Evolutionary conservation across 305 asterid species (phyloP).

Genomic region (Solanum hybrid): DNA sequence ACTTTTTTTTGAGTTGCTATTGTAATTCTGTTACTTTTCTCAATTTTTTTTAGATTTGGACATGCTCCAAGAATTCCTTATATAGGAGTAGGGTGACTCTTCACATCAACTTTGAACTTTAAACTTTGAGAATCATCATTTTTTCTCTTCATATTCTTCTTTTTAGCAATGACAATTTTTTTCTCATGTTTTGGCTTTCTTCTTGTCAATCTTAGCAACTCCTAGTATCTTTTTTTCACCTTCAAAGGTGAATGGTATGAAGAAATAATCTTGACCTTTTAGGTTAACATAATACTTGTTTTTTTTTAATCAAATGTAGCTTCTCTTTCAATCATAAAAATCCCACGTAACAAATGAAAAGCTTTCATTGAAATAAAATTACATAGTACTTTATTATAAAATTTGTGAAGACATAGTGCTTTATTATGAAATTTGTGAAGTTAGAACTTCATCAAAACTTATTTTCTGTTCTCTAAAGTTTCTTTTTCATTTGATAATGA

Average conservation of each 20-base stretch:
- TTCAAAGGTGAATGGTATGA: not conserved
- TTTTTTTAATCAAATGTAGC: not conserved
- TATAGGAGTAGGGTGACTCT: not conserved
- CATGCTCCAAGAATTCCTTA: not conserved
- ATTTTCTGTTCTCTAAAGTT: not conserved
- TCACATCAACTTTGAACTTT: not conserved
- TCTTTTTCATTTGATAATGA: not conserved
- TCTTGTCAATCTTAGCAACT: not conserved
- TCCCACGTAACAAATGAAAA: not conserved
- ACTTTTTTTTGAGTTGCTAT: not conserved
- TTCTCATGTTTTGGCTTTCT: not conserved
- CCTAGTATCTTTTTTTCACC: not conserved
- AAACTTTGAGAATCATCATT: not conserved
- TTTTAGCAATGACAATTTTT: not conserved
- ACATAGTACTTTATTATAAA: not conserved
- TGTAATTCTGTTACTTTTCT: not conserved
- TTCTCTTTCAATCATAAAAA: not conserved
- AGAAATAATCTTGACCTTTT: not conserved
- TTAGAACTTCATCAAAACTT: not conserved
- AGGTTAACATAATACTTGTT: not conserved
- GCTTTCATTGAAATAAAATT: not conserved
- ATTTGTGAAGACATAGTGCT: not conserved
- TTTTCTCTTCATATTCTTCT: not conserved
- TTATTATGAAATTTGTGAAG: not conserved
- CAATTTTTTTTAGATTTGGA: not conserved